Base-by-base conservation (phyloP, 352 stramenopile genomes). In the Pythium sukuiense region DNA sequence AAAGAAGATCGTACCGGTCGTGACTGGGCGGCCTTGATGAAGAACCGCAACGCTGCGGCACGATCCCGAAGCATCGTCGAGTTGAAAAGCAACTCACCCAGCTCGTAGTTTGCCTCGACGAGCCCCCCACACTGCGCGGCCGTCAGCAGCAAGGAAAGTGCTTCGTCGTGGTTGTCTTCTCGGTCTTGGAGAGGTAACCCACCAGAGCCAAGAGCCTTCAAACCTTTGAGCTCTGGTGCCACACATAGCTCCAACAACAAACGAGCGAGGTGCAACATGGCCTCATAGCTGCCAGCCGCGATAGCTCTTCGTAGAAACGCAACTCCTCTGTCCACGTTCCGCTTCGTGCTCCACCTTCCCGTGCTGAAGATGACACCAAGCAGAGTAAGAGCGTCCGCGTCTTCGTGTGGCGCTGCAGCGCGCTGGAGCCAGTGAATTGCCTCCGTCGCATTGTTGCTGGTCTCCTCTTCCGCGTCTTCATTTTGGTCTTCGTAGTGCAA, bases 401-500 rank as follows among this genome's bases (percentile, higher is more conserved):
- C 76, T 13, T 67, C 71, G 69, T 85, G 13, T 2, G 54, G 27
- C 6, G 63, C 59, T 1, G 80, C 79, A 18, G 85, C 81, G 14
- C 79, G 75, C 39, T 90, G 83, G 33, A 92, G 69, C 49, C 84
- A 92, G 58, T 93, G 83, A 57, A 89, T 76, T 0, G 81, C 81
- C 61, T 85, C 82, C 18, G 53, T 71, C 13, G 76, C 58, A 61
- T 89, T 77, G 18, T 70, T 65, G 18, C 70, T 55, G 54, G 6
- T 20, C 24, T 66, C 52, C 6, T 41, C 50, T 46, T 26, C 26
- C 18, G 9, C 53, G 14, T 18, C 54, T 7, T 26, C n/a, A 27
- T 12, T 14, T 18, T 30, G 8, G 59, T 55, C 11, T 68, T 69
- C n/a, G 45, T 70, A 8, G 48, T 70, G 33, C 72, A 12, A 52